A percentile compares a stretch with the other conserved stretches of the same genome.
Evolutionary conservation across 768 basidiomycete genomes (phyloP).

Genomic region (Russula ochroleuca): DNA sequence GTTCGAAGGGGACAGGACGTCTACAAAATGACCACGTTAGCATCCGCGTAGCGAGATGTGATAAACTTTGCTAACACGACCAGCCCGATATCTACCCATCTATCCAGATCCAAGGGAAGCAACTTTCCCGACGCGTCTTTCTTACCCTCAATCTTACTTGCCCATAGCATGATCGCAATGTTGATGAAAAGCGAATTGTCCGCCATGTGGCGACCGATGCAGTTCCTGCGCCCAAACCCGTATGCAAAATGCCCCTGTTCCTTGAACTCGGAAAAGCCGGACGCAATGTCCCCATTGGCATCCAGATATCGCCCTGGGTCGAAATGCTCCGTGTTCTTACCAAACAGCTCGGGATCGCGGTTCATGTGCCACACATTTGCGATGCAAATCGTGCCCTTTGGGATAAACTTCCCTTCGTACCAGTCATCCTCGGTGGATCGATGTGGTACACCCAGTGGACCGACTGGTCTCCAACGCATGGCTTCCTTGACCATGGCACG

Average conservation of each 20-base stretch:
- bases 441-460: background rate
- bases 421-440: background rate
- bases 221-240: background rate
- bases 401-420: conserved; percentile 5
- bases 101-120: background rate
- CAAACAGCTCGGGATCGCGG: background rate
- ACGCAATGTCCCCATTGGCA: background rate
- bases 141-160: background rate
- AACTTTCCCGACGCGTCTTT: background rate
- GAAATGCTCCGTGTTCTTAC: background rate
- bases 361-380: conserved; percentile 3
- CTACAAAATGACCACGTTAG: background rate
- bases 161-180: background rate
- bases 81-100: background rate
- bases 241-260: background rate
- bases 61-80: background rate
- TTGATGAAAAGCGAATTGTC: conserved; percentile 4
- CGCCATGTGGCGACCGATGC: background rate
- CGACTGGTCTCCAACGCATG: background rate
- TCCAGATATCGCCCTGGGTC: background rate
- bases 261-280: background rate
- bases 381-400: background rate
- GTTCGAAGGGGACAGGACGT: background rate
- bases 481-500: background rate
- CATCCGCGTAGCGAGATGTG: background rate